phyloP scores from a whole-genome alignment of 345 rosid species.

The Corchorus olitorius region DNA sequence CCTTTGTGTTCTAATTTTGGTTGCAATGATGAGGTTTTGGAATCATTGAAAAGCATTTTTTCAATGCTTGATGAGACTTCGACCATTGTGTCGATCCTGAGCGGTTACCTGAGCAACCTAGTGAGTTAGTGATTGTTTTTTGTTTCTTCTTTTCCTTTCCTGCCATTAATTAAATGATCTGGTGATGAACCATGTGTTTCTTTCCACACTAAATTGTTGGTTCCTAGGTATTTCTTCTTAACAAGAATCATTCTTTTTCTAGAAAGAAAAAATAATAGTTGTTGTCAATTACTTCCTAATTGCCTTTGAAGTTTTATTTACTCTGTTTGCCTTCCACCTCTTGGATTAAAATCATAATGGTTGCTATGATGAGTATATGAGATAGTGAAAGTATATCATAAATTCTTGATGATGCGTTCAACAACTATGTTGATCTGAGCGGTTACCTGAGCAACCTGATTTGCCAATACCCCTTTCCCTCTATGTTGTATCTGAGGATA shows the following conservation, averaged over 20 bases:
- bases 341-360: neutral
- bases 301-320: neutral
- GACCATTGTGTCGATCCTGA: slow-evolving; percentile 51
- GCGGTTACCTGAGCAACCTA: slow-evolving; percentile 63
- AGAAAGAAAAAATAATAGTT: too few relatives aligned
- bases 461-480: neutral
- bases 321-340: neutral
- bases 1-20: slow-evolving; percentile 3
- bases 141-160: neutral
- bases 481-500: neutral
- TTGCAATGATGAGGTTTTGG: slow-evolving; percentile 52
- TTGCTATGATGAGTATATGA: slow-evolving; percentile 35
- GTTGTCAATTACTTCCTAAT: neutral
- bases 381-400: slow-evolving; percentile 18
- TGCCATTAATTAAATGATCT: neutral
- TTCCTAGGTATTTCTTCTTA: neutral
- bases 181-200: neutral
- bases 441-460: slow-evolving; percentile 50
- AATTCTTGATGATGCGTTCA: slow-evolving; percentile 27
- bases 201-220: neutral
- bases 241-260: neutral
- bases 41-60: slow-evolving; percentile 31
- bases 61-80: slow-evolving; percentile 42
- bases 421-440: slow-evolving; percentile 42
- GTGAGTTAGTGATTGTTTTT: neutral